Base-by-base conservation (phyloP, 176 grass and related monocot species). In the bread wheat (Triticum aestivum) region DNA sequence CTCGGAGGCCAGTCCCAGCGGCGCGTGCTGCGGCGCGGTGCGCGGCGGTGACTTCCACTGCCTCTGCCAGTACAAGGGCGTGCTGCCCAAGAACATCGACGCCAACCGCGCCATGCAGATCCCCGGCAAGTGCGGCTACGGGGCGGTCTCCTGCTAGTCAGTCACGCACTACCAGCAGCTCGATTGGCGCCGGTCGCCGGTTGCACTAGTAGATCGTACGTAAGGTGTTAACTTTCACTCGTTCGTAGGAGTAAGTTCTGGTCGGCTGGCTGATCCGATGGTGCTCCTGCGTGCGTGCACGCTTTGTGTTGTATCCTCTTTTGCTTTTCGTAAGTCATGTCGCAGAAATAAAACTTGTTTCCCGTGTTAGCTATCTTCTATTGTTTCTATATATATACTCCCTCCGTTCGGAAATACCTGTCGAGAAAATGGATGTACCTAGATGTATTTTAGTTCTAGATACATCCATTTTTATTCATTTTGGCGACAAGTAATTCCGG, bases 1-100 rank as follows among this genome's bases (percentile, higher is more conserved):
- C 73, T 39, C 6, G 52, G 32, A 87, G 39, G 52, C 56, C 0
- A 14, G 1, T 6, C 24, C 35, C 69, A 21, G 23, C 3, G 41
- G 18, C 5, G 38, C 1, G 3, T 94, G 92, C 92, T 94, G 92
- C 85, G 3, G 6, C 11, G 85, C 92, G 11, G 33, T 87, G 47
- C 10, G 0, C 13, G 35, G 12, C 34, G 87, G 74, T 51, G 2
- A 94, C 39, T 6, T 78, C 24, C 0, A 1, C 0, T 94, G 93
- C 93, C 73, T 94, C 68, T 90, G 93, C 85, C 0, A 1, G 9
- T 90, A 42, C 87, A 70, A 44, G 85, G 0, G 0, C 51, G 1
- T 0, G 62, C 65, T 71, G 68, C 1, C 30, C 44, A 0, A 0
- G 3, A 0, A 35, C 37, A 30, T 91, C 82, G 63, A 77, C 61